phyloP scores from a whole-genome alignment of 768 basidiomycete species.

The Termitomyces sp. region DNA sequence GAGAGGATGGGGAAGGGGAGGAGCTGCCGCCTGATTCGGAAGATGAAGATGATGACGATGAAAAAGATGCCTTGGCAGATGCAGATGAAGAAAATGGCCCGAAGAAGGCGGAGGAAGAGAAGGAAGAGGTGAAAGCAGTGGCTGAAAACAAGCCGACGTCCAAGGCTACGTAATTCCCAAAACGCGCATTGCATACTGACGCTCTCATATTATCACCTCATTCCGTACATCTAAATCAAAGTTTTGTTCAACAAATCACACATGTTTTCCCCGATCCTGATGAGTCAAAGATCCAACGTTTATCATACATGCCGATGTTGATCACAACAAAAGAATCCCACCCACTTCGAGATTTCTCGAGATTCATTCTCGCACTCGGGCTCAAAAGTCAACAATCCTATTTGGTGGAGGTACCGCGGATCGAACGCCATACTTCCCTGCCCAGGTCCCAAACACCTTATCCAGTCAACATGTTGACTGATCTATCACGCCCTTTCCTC shows the following conservation, averaged over 20 bases:
- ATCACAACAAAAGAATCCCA: not conserved
- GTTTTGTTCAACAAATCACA: too few species aligned
- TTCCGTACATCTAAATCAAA: not conserved
- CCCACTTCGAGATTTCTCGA: not conserved
- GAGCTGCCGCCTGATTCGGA: slow-evolving; percentile 6
- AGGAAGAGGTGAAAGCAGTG: not conserved
- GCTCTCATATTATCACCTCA: not conserved
- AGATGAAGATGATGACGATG: not conserved
- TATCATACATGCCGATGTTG: too few species aligned
- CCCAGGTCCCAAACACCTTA: too few species aligned
- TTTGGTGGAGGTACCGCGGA: too few species aligned
- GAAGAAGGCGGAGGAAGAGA: not conserved
- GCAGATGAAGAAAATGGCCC: not conserved
- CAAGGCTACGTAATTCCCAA: not conserved
- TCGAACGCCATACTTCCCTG: too few species aligned
- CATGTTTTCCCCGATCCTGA: too few species aligned
- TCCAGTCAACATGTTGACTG: too few species aligned
- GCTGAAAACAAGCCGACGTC: not conserved
- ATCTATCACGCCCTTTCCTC: too few species aligned
- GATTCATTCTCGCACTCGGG: not conserved
- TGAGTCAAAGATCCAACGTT: too few species aligned
- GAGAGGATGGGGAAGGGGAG: slow-evolving; percentile 4
- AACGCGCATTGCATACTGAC: not conserved
- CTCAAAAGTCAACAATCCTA: not conserved
- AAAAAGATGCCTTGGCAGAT: slow-evolving; percentile 1